These are phyloP conservation scores for Thozetella sp. DNA, from an alignment of 495 filamentous ascomycete species.

Conservation along the genomic window DNA sequence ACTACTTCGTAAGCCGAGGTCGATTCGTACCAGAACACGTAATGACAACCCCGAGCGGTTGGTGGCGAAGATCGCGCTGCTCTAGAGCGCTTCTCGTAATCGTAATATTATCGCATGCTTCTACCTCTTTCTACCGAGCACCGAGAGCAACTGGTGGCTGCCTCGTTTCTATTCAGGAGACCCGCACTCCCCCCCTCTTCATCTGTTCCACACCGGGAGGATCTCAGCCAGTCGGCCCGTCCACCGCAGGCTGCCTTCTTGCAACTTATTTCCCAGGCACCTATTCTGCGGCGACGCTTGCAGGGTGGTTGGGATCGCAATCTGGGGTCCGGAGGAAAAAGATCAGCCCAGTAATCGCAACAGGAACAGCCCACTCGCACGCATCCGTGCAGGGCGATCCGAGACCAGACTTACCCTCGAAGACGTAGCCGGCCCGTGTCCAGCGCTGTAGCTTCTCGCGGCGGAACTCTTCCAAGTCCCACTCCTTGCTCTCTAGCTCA, in stretches of 20 bases:
- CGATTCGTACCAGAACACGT: background rate
- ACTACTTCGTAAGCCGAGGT: background rate
- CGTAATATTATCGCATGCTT: too few species aligned
- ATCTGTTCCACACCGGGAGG: background rate
- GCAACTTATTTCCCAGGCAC: background rate
- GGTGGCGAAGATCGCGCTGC: background rate
- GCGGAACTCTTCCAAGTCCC: constrained; percentile 80
- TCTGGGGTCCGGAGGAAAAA: background rate
- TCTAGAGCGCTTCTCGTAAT: background rate
- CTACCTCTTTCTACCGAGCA: too few species aligned
- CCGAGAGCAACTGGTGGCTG: too few species aligned
- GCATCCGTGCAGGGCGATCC: background rate
- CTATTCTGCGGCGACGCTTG: background rate
- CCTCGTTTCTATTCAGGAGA: background rate
- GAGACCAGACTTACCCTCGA: constrained; percentile 23
- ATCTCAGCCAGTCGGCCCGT: background rate
- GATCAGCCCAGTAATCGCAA: background rate
- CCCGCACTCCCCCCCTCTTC: background rate
- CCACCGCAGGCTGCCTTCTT: background rate
- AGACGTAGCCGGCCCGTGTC: constrained; percentile 42
- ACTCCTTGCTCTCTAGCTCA: constrained; percentile 69
- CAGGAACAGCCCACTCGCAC: background rate
- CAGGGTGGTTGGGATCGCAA: background rate
- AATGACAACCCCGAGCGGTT: too few species aligned
- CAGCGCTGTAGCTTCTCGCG: constrained; percentile 63